Percentiles rank a stretch among this genome's conserved stretches.
phyloP scores from a whole-genome alignment of 257 asterid species.

The Verbena officinalis region DNA sequence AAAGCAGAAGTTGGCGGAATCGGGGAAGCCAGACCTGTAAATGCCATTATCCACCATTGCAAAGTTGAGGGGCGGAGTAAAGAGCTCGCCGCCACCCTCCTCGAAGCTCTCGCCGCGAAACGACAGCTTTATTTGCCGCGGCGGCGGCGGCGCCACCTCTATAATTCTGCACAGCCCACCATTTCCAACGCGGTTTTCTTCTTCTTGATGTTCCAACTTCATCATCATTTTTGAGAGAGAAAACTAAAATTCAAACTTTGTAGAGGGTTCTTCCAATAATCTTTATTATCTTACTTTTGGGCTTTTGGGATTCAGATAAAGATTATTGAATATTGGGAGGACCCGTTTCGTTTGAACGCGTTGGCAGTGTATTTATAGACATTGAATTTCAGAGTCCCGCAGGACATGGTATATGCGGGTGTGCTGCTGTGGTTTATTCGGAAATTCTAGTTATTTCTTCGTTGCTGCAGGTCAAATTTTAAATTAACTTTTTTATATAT shows the following conservation, averaged over 20 bases:
- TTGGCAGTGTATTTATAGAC: slow-evolving; percentile 24
- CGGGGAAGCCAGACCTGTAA: slow-evolving; percentile 81
- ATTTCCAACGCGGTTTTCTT: slow-evolving; percentile 30
- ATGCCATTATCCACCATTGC: slow-evolving; percentile 77
- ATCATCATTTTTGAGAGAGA: slow-evolving; percentile 21
- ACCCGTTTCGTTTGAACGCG: slow-evolving; percentile 12
- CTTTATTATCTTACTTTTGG: neutral
- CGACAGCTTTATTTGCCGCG: slow-evolving; percentile 39
- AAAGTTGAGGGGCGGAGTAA: slow-evolving; percentile 79
- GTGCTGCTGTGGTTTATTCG: slow-evolving; percentile 12
- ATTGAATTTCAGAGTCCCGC: slow-evolving; percentile 11
- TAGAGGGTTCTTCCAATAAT: neutral
- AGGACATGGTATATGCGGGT: slow-evolving; percentile 31
- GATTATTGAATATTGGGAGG: slow-evolving; percentile 4
- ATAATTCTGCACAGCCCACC: slow-evolving; percentile 42
- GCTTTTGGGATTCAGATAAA: slow-evolving; percentile 6
- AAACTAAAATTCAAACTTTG: neutral
- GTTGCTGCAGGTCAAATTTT: neutral
- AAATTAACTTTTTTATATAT: neutral
- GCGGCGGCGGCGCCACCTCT: slow-evolving; percentile 40
- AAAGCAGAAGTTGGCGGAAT: slow-evolving; percentile 64
- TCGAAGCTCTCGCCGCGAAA: slow-evolving; percentile 33
- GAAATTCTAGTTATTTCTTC: neutral
- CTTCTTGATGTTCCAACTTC: slow-evolving; percentile 23
- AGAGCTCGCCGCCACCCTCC: slow-evolving; percentile 47